Evolutionary conservation across 768 basidiomycete genomes (phyloP).

Genomic region (Suillus subluteus): DNA sequence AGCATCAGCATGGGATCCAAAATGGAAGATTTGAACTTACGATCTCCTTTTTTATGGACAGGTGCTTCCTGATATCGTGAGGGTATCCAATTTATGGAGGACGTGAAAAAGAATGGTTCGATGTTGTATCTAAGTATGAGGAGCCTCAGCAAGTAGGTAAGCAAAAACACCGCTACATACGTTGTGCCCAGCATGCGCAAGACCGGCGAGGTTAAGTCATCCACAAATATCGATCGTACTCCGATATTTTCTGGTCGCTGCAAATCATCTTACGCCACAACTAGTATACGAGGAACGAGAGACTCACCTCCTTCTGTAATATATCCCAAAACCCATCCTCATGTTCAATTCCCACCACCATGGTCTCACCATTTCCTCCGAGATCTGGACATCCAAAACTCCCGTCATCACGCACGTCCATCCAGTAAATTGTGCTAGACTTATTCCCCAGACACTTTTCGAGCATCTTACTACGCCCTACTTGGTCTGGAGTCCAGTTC

Average conservation of each 20-base stretch:
- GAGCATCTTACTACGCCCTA: conserved; percentile 35
- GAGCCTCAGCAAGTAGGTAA: not conserved
- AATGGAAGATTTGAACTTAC: conserved; percentile 39
- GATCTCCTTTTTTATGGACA: conserved; percentile 46
- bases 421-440: conserved; percentile 26
- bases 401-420: conserved; percentile 24
- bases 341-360: conserved; percentile 16
- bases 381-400: conserved; percentile 13
- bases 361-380: not conserved
- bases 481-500: conserved; percentile 37
- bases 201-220: conserved; percentile 52
- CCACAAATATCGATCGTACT: conserved; percentile 54
- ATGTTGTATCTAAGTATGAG: conserved; percentile 45
- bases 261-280: conserved; percentile 18
- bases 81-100: conserved; percentile 68
- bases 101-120: conserved; percentile 69
- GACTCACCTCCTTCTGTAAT: conserved; percentile 39
- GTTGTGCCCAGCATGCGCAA: conserved; percentile 59
- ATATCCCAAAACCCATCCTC: conserved; percentile 37
- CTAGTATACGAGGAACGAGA: not conserved
- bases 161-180: conserved; percentile 34
- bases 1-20: conserved; percentile 1
- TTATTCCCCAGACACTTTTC: conserved; percentile 18
- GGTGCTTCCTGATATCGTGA: conserved; percentile 62
- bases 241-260: conserved; percentile 41